Conservation (phyloP, 306 rosid genomes). For the Dalbergia cultrata region DNA sequence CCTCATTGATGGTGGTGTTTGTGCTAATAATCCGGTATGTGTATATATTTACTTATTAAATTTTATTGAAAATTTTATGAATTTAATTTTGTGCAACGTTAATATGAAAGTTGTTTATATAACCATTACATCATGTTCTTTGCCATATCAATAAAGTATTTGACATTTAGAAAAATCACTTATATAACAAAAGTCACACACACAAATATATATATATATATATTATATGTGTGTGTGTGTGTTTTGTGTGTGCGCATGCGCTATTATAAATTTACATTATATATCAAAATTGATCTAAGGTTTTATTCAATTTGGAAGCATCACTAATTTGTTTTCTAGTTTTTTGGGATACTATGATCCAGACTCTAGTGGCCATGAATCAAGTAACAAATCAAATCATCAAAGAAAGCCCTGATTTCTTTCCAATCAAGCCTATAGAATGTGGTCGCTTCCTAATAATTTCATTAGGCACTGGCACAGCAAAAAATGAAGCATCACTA, state of each 20-base stretch:
- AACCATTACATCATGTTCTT: too few relatives aligned
- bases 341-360: neutral
- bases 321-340: neutral
- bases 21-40: constrained; percentile 73
- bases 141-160: too few relatives aligned
- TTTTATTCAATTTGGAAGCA: too few relatives aligned
- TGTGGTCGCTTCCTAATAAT: constrained; percentile 47
- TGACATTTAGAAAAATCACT: too few relatives aligned
- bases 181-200: too few relatives aligned
- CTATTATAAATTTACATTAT: too few relatives aligned
- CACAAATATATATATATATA: too few relatives aligned
- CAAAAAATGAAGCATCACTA: constrained; percentile 42
- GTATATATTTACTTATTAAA: too few relatives aligned
- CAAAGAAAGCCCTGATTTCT: constrained; percentile 39
- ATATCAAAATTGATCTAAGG: too few relatives aligned
- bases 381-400: constrained; percentile 47
- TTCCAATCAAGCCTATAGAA: constrained; percentile 50
- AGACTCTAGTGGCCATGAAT: constrained; percentile 53
- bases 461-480: constrained; percentile 57
- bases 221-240: too few relatives aligned
- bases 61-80: neutral
- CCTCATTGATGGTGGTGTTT: constrained; percentile 75
- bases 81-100: neutral
- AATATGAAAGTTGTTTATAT: too few relatives aligned
- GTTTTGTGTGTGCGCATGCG: too few relatives aligned